phyloP scores from a whole-genome alignment of 73 alveolate genomes.

The Stentor coeruleus region DNA sequence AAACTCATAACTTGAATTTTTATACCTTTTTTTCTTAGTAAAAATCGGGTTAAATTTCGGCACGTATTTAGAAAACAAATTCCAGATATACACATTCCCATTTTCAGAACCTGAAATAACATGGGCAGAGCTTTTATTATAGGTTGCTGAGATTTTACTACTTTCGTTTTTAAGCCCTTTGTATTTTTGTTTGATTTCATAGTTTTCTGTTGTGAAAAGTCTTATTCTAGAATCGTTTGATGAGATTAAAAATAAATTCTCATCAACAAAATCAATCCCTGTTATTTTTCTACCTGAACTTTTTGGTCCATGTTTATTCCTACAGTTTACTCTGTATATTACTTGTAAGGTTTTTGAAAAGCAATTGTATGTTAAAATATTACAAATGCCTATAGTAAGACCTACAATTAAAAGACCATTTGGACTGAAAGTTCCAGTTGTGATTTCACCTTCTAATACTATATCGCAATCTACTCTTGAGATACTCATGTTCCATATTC shows the following conservation, averaged over 20 bases:
- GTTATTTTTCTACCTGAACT: slow-evolving; percentile 10
- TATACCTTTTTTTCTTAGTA: neutral
- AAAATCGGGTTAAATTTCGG: slow-evolving; percentile 3
- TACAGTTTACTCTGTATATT: neutral
- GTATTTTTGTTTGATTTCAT: neutral
- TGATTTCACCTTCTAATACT: neutral
- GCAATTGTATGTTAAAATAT: neutral
- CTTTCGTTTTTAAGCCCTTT: slow-evolving; percentile 9
- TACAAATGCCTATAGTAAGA: neutral
- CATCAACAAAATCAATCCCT: slow-evolving; percentile 22
- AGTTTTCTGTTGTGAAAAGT: neutral
- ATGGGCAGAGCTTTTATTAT: neutral
- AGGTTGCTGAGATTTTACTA: neutral
- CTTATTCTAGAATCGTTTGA: slow-evolving; percentile 14
- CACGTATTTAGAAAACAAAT: neutral
- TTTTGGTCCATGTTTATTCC: neutral
- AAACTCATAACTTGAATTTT: neutral
- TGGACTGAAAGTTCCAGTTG: slow-evolving; percentile 2
- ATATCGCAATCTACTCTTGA: neutral
- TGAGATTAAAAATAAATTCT: neutral
- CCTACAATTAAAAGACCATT: slow-evolving; percentile 2
- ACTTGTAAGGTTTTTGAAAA: neutral
- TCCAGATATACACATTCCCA: neutral
- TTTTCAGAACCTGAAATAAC: slow-evolving; percentile 21
- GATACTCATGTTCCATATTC: slow-evolving; percentile 5